phyloP scores from a whole-genome alignment of 169 alveolate genomes.

The Plasmodium malariae region DNA sequence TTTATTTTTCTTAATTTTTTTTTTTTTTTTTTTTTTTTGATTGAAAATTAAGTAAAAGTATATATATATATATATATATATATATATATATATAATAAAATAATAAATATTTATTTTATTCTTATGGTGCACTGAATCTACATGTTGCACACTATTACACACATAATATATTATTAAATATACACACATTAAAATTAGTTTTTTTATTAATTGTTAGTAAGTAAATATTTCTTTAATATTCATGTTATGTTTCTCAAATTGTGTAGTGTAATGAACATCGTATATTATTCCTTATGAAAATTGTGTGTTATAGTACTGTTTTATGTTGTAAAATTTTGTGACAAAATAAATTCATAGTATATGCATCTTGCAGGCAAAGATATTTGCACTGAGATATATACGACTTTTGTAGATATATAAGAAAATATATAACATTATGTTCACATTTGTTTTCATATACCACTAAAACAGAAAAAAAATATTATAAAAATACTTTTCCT shows the following conservation, averaged over 20 bases:
- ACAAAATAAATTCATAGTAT: constrained; percentile 27
- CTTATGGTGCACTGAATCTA: constrained; percentile 75
- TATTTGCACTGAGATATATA: constrained; percentile 17
- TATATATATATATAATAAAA: constrained; percentile 6
- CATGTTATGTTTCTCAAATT: constrained; percentile 35
- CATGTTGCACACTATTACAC: constrained; percentile 71
- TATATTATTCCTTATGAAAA: constrained; percentile 21
- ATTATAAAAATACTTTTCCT: constrained; percentile 29
- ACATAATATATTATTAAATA: constrained; percentile 41
- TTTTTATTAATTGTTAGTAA: constrained; percentile 37
- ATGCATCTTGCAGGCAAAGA: constrained; percentile 43
- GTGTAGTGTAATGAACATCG: constrained; percentile 28
- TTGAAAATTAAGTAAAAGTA: constrained; percentile 18
- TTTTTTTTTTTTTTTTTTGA: constrained; percentile 16
- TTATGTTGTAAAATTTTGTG: constrained; percentile 36
- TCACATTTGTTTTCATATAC: constrained; percentile 16
- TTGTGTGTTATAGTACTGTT: constrained; percentile 39
- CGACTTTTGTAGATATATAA: constrained; percentile 14
- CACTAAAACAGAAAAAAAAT: constrained; percentile 14
- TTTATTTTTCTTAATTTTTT: constrained; percentile 11
- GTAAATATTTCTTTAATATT: constrained; percentile 45
- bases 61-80: constrained; percentile 1
- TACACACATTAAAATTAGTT: constrained; percentile 44
- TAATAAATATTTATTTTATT: constrained; percentile 28
- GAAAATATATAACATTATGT: neutral